phyloP scores from a whole-genome alignment of 352 stramenopile genomes.

The Pythium aquatile region DNA sequence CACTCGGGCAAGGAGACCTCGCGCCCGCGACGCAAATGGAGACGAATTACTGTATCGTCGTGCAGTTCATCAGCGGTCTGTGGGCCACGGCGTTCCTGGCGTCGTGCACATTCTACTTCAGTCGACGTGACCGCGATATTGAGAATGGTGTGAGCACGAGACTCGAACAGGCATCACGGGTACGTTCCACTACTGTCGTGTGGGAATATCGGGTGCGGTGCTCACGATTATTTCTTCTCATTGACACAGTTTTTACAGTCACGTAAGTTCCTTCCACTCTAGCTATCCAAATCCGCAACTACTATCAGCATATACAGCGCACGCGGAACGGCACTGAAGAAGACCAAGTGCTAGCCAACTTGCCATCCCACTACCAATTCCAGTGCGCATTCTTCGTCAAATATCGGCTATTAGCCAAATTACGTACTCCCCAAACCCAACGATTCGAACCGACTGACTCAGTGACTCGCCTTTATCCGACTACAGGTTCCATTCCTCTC shows the following conservation, averaged over 20 bases:
- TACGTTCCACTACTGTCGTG: neutral
- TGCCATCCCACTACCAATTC: constrained; percentile 26
- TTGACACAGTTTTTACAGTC: constrained; percentile 40
- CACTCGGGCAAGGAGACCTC: constrained; percentile 65
- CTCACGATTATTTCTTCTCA: neutral
- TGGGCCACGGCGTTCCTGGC: constrained; percentile 70
- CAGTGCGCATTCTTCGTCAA: constrained; percentile 31
- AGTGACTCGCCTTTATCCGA: too few species aligned
- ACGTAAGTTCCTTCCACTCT: constrained; percentile 41
- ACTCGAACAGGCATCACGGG: constrained; percentile 45
- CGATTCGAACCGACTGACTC: too few species aligned
- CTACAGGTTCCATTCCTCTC: constrained; percentile 26
- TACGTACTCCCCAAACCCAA: neutral
- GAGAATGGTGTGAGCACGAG: constrained; percentile 57
- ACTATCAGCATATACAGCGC: constrained; percentile 73
- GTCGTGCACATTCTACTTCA: constrained; percentile 73
- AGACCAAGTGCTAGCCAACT: constrained; percentile 19
- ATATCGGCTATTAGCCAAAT: constrained; percentile 23
- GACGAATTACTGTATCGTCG: constrained; percentile 58
- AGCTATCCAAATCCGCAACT: constrained; percentile 38
- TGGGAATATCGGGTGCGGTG: too few species aligned
- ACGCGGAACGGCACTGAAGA: constrained; percentile 43
- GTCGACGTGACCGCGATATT: constrained; percentile 54
- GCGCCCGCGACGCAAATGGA: constrained; percentile 55
- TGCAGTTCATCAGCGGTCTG: constrained; percentile 61